Evolutionary conservation across 106 monocot genomes (phyloP), one percentile per base, ranked within the genome.

Genomic region (Vanilla planifolia): DNA sequence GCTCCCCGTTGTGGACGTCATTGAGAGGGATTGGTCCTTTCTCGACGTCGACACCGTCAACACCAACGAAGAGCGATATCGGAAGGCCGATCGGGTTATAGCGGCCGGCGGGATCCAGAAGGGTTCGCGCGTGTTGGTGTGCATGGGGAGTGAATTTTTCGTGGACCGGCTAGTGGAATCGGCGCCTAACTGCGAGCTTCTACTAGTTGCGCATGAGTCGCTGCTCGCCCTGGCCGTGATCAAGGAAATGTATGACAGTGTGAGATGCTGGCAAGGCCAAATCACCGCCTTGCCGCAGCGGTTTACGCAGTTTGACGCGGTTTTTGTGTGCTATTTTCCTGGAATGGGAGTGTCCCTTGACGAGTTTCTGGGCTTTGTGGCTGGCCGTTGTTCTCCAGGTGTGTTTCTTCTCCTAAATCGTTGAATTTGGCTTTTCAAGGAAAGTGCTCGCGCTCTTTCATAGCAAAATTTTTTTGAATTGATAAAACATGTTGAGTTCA

Each of bases 261-360:
- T 70, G 19, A 70, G 92, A 69, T 99, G 92, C 61, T 99, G 80
- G 66, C 98, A 99, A 58, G 98, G 98, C 27, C 82, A 73, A 1
- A 62, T 87, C 11, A 56, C 52, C 2, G 75, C 61, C 7, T 82
- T 92, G 33, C 92, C 98, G 10, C 66, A 79, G 60, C 79, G 67
- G 43, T 92, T 99, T 61, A 60, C 65, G n/a, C 82, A 79, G 14
- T 82, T 92, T 17, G 80, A 92, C 48, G 87, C 33, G 3, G 77
- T 85, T 51, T 88, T 99, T 70, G 62, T 78, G 19, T 88, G 82
- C 68, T 99, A 92, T 64, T 83, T 99, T 60, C 92, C 98, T 20
- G 98, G 74, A 26, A 76, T 99, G 85, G 79, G 72, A 1, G 45
- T 99, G 21, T 55, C 82, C 0, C 8, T 83, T 13, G 82, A 63